Base-by-base conservation (phyloP, 2,329 filamentous ascomycete genomes). In the Ophiocordyceps camponoti-leonardi region DNA sequence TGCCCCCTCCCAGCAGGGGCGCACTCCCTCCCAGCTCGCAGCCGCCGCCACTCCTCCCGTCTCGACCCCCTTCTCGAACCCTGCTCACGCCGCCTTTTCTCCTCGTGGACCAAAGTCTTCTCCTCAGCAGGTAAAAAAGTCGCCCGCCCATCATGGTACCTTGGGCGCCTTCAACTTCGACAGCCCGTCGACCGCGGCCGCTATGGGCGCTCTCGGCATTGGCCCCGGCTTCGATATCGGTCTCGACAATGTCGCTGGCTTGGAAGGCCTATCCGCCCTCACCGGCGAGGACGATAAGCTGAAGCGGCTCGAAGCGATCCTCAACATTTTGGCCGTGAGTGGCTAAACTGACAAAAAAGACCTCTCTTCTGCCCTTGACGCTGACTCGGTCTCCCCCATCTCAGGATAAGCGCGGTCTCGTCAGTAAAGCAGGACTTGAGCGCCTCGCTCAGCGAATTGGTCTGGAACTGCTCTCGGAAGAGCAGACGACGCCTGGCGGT, bases 391-490 rank as follows among this genome's bases (percentile, higher is more conserved):
- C n/a, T n/a, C n/a, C n/a, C n/a, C n/a, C n/a, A n/a, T n/a, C n/a
- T n/a, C n/a, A n/a, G 58, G 62, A 67, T 47, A 66, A 61, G 52
- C 75, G 75, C 50, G 81, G 81, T 4, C 65, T 79, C 39, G 77
- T 90, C 35, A 85, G 82, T 52, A 81, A 85, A 54, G 77, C 82
- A 28, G 82, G 82, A 2, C 67, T 92, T n/a, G 78, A 83, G 58
- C 71, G 82, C 45, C 64, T 90, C 28, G 81, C 78, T 10, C 73
- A 75, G 53, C 70, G 76, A 46, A 69, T 81, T 45, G 82, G 81
- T n/a, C 65, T 83, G 37, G 79, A 81, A 49, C 71, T 69, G 46
- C 61, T 81, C 13, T 78, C 75, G 65, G 77, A 82, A 52, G 67
- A 69, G 26, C 56, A 67, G 42, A 67, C 61, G 41, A 67, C 66